Conservation (phyloP, 139 green algal species). For the Spirogloea muscicola region DNA sequence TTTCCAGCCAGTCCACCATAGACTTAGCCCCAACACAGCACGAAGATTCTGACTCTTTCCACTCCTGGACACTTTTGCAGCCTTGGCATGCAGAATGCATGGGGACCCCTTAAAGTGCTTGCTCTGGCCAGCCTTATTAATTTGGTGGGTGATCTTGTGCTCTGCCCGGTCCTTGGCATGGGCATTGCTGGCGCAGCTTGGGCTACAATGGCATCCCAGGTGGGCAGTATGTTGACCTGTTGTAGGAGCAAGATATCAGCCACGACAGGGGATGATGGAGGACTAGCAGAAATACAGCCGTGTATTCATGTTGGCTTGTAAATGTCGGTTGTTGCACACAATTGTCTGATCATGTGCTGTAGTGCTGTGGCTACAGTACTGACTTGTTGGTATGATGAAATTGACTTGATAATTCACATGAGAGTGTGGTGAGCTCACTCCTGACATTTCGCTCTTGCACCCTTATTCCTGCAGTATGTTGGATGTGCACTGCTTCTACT, state of each 20-base stretch:
- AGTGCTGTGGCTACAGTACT: too few relatives aligned
- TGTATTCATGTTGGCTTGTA: background rate
- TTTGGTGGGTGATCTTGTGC: slow-evolving; percentile 26
- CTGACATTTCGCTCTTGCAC: background rate
- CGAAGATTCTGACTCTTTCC: background rate
- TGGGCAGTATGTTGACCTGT: background rate
- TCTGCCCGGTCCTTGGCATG: slow-evolving; percentile 13
- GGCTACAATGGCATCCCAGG: slow-evolving; percentile 43
- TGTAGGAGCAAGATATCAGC: background rate
- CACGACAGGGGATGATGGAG: background rate
- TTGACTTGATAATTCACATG: too few relatives aligned
- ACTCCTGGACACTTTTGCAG: slow-evolving; percentile 1
- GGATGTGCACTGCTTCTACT: slow-evolving; percentile 23
- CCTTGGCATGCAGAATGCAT: slow-evolving; percentile 36
- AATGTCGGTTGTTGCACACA: background rate
- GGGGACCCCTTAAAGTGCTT: slow-evolving; percentile 21
- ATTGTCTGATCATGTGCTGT: too few relatives aligned
- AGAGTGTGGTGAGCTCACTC: background rate
- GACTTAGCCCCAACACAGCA: background rate
- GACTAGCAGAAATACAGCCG: background rate
- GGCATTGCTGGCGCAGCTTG: slow-evolving; percentile 45
- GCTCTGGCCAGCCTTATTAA: slow-evolving; percentile 17
- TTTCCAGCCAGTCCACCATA: background rate
- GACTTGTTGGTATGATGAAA: too few relatives aligned
- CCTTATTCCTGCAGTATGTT: slow-evolving; percentile 7